Evolutionary conservation across 2,329 filamentous ascomycete species (phyloP), one percentile per base, ranked within the genome.

Genomic region (Geoglossum cookeanum): DNA sequence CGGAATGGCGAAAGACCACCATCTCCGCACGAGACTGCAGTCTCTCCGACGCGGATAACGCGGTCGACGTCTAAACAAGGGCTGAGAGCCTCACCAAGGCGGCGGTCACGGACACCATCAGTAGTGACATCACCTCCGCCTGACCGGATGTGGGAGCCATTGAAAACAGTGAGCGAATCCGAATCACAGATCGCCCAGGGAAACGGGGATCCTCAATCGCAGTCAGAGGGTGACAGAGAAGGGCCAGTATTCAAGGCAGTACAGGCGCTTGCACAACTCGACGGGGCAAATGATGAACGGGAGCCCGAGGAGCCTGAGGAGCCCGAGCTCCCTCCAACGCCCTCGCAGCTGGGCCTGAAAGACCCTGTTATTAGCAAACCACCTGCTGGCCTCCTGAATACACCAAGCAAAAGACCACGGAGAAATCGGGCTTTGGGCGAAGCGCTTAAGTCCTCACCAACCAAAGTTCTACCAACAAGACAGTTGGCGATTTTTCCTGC

Each of bases 281-380:
- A 49, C 9, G 48, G 48, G 4, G 11, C 33, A 22, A 27, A 39
- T 7, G 22, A 30, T 6, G 35, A 39, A n/a, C 9, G 3, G 7
- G 67, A 67, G 5, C 61, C 65, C 15, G 73, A 74, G 15, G 80
- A 85, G 62, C 81, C 65, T n/a, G 73, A 74, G 15, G 80, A 85
- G 62, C 81, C 81, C 1, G 80, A 84, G 53, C 71, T 86, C 4
- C 83, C 83, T 2, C 78, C 78, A 0, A 78, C 78, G 0, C 75
- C 76, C 0, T 72, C 72, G 33, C 71, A 75, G 53, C 70, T 69
- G 42, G 73, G 72, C 3, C 67, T 75, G 11, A 68, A 70, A 1
- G 79, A 82, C 58, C 73, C 75, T 9, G 70, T 77, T 1, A 71
- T 78, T 32, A 76, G 74, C 48, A 77, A 76, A 2, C 78, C 78